Base-by-base conservation (phyloP, 2,329 filamentous ascomycete genomes). In the Neonectria neomacrospora region DNA sequence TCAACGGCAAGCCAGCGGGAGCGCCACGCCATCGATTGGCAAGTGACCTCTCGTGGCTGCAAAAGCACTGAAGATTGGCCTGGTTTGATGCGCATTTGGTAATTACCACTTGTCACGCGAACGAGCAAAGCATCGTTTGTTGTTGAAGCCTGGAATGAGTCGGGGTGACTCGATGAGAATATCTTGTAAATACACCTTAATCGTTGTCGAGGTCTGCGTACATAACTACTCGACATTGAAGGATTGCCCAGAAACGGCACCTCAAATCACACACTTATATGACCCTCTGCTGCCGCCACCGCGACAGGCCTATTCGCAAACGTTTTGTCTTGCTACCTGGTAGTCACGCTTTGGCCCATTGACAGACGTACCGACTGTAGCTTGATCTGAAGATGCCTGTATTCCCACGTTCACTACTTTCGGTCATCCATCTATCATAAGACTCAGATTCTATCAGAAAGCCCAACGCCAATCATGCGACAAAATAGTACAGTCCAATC, bases 1-100 rank as follows among this genome's bases (percentile, higher is more conserved):
- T 18, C 76, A 74, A 53, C 76, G 79, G 39, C 77, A 80, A 56
- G 67, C 77, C 14, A 81, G 80, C 44, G 77, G 77, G 41, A 81
- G 79, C 42, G 79, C 78, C 37, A 81, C 80, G 9, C 79, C 79
- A 30, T 78, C 78, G 14, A 70, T 70, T 18, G 67, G 71, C 54
- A 72, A 73, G 58, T 75, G 66, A 61, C 28, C 56, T 20, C 12
- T 26, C 20, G 22, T 41, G 23, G 28, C 16, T 10, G 42, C 30
- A n/a, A 8, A 26, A n/a, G 39, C 14, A 28, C 26, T 42, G 26
- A 26, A 42, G 39, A 34, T 30, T 26, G 23, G 39, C 54, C 11
- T 50, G 39, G 52, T 37, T 51, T 61, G 45, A 30, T 48, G 45
- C 58, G n/a, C 18, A 50, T 32, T 34, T 47, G 50, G 51, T 54